Percentiles rank a stretch among this genome's conserved stretches.
phyloP scores from a whole-genome alignment of 1,284 basidiomycete species.

The Austropuccinia psidii region DNA sequence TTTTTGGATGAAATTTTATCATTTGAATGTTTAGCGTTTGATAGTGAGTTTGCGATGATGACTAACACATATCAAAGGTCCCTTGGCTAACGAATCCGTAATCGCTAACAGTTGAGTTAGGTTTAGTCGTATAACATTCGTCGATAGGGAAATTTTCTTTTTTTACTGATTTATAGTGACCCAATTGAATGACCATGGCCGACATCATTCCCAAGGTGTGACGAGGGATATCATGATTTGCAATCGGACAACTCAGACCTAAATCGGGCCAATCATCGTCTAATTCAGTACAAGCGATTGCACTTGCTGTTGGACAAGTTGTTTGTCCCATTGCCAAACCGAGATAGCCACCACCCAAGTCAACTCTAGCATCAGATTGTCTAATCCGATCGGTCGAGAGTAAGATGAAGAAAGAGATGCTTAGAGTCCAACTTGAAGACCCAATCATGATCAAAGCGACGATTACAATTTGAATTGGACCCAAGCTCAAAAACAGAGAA shows the following conservation, averaged over 20 bases:
- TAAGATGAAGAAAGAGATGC: too few relatives aligned
- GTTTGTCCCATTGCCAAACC: conserved; percentile 18
- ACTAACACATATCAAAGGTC: conserved; percentile 31
- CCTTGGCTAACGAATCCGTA: conserved; percentile 33
- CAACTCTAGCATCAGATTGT: too few relatives aligned
- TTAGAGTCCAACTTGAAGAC: too few relatives aligned
- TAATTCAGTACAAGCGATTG: conserved; percentile 16
- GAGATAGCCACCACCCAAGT: conserved; percentile 26
- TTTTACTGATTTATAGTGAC: conserved; percentile 21
- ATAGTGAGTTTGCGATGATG: too few relatives aligned
- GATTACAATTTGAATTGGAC: too few relatives aligned
- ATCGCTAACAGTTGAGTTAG: not conserved
- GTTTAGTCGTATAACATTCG: conserved; percentile 19
- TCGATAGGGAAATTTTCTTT: conserved; percentile 4
- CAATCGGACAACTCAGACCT: conserved; percentile 25
- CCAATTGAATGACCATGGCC: conserved; percentile 30
- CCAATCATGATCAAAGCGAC: too few relatives aligned
- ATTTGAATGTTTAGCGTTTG: too few relatives aligned
- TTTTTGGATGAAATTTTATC: too few relatives aligned
- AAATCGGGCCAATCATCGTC: conserved; percentile 33
- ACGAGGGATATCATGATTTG: conserved; percentile 31
- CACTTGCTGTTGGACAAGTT: not conserved
- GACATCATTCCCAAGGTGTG: conserved; percentile 33
- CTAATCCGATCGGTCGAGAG: too few relatives aligned
- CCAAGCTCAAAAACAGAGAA: too few relatives aligned